Evolutionary conservation across 75 land plant genomes (phyloP).

Genomic region (Cryptomeria japonica): DNA sequence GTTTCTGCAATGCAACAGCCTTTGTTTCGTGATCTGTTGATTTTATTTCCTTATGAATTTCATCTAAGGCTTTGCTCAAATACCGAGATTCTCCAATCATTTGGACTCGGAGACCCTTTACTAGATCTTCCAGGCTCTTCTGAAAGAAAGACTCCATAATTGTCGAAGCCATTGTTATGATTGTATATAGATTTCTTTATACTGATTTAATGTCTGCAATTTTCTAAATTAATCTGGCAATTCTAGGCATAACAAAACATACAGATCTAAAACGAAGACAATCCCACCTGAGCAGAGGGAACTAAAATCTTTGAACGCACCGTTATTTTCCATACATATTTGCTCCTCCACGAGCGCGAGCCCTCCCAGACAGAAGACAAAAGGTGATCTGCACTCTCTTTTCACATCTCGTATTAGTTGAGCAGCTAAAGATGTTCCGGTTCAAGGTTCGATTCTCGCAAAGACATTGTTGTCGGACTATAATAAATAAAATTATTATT

Average conservation of each 20-base stretch:
- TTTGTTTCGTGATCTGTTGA: slow-evolving; percentile 81
- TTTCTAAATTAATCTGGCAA: background rate
- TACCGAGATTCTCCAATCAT: slow-evolving; percentile 47
- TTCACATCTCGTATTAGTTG: too few species aligned
- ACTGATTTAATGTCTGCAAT: background rate
- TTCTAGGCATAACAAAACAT: background rate
- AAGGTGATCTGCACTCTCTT: background rate
- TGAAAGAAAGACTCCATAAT: slow-evolving; percentile 84
- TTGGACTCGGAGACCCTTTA: slow-evolving; percentile 65
- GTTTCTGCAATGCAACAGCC: slow-evolving; percentile 77
- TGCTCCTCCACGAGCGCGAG: background rate
- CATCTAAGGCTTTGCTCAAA: slow-evolving; percentile 65
- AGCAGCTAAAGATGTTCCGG: too few species aligned
- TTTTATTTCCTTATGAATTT: slow-evolving; percentile 81
- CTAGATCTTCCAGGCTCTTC: slow-evolving; percentile 79
- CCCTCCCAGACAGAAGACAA: background rate
- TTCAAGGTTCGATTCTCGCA: background rate
- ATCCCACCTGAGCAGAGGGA: background rate
- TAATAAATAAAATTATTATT: too few species aligned
- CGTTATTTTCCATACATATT: background rate
- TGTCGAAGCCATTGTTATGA: slow-evolving; percentile 9
- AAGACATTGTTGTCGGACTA: too few species aligned
- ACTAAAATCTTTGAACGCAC: background rate
- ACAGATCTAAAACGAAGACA: background rate
- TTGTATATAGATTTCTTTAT: background rate